phyloP scores from a whole-genome alignment of 345 rosid genomes.

The Salix exigua region DNA sequence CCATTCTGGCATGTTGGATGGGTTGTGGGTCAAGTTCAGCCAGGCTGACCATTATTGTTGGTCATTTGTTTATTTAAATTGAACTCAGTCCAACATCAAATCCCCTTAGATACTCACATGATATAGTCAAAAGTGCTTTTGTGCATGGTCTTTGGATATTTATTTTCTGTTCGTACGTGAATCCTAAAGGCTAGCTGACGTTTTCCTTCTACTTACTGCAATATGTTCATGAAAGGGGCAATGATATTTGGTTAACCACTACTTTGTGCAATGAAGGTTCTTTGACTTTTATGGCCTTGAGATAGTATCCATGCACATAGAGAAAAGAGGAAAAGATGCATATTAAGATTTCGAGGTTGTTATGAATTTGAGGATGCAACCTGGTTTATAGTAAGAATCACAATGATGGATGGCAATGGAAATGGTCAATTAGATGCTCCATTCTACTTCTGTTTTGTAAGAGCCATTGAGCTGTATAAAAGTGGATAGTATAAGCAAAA shows the following conservation, averaged over 20 bases:
- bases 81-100: neutral
- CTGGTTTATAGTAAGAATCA: no score
- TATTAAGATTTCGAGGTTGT: neutral
- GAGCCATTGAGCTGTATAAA: neutral
- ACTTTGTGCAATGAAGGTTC: neutral
- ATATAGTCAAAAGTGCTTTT: neutral
- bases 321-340: neutral
- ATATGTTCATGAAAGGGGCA: neutral
- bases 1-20: neutral
- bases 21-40: slow-evolving; percentile 1
- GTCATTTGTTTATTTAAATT: neutral
- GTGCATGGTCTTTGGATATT: neutral
- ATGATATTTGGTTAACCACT: neutral
- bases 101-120: neutral
- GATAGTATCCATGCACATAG: neutral
- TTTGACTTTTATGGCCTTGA: neutral
- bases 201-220: neutral
- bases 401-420: neutral
- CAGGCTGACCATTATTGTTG: neutral
- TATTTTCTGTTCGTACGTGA: neutral
- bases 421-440: neutral
- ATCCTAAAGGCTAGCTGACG: neutral
- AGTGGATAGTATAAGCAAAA: slow-evolving; percentile 18
- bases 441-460: neutral
- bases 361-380: no score